Evolutionary conservation across 2,329 filamentous ascomycete genomes (phyloP).

Genomic region (Pleurostoma richardsiae): DNA sequence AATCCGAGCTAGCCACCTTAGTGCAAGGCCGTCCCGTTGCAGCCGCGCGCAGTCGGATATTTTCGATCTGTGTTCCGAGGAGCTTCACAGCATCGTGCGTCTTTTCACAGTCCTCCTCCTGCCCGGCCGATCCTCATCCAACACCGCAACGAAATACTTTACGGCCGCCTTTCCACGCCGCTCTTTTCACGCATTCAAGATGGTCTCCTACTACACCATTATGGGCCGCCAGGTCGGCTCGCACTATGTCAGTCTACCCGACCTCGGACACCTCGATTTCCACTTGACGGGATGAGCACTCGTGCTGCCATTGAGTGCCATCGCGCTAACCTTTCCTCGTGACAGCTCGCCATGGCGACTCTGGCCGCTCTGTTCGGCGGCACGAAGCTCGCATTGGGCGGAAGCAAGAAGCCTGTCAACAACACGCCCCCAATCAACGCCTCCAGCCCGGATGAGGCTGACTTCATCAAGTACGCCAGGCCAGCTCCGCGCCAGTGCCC

Average conservation of each 20-base stretch:
- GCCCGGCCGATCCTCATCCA: no score
- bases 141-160: conserved; percentile 18
- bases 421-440: conserved; percentile 57
- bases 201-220: conserved; percentile 49
- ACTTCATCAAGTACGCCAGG: conserved; percentile 58
- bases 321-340: conserved; percentile 11
- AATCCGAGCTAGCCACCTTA: no score
- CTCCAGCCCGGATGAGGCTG: conserved; percentile 55
- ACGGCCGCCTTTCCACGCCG: conserved; percentile 16
- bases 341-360: conserved; percentile 53
- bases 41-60: no score
- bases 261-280: not conserved
- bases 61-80: no score
- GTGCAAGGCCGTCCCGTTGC: no score
- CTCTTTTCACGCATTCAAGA: conserved; percentile 28
- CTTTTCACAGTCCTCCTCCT: conserved; percentile 7
- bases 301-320: conserved; percentile 6
- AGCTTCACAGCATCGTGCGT: conserved; percentile 1
- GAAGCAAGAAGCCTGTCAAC: conserved; percentile 36
- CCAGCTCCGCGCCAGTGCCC: conserved; percentile 9
- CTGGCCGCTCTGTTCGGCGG: conserved; percentile 47
- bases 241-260: conserved; percentile 48
- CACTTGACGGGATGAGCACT: not conserved
- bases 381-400: conserved; percentile 35
- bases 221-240: conserved; percentile 56